These are phyloP conservation scores for Galeopsis tetrahit DNA, from an alignment of 257 asterid species.

Conservation along the genomic window DNA sequence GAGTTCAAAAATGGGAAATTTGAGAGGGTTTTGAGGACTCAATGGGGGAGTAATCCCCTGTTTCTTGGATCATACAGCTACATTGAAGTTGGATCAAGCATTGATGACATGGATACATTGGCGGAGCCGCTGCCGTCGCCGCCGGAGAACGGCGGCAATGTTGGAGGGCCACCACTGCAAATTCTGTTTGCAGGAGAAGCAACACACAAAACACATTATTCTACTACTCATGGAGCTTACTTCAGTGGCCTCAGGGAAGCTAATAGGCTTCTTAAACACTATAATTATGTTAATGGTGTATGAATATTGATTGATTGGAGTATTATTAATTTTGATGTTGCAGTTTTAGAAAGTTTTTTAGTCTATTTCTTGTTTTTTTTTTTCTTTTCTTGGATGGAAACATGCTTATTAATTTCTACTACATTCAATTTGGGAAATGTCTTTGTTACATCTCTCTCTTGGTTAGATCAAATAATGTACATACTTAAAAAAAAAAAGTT, in stretches of 20 bases:
- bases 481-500: too few species aligned
- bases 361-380: conserved; percentile 17
- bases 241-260: conserved; percentile 94
- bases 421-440: conserved; percentile 39
- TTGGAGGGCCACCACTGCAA: conserved; percentile 52
- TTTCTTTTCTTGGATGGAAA: conserved; percentile 24
- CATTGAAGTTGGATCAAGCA: conserved; percentile 82
- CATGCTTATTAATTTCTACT: conserved; percentile 34
- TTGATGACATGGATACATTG: conserved; percentile 71
- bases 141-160: background rate
- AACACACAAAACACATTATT: conserved; percentile 75
- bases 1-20: conserved; percentile 29
- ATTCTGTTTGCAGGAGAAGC: conserved; percentile 93
- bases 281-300: conserved; percentile 39
- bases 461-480: too few species aligned
- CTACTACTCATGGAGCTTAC: conserved; percentile 97
- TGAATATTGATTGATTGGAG: background rate
- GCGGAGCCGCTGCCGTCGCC: conserved; percentile 73
- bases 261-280: conserved; percentile 80
- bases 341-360: conserved; percentile 35
- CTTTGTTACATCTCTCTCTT: conserved; percentile 2
- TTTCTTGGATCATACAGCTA: conserved; percentile 86
- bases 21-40: conserved; percentile 60
- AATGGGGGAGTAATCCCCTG: conserved; percentile 91
- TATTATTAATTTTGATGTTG: conserved; percentile 33